A percentile compares a stretch with the other conserved stretches of the same genome.
Conservation (phyloP, 1,284 basidiomycete species). For the Tetrapyrgos nigripes region DNA sequence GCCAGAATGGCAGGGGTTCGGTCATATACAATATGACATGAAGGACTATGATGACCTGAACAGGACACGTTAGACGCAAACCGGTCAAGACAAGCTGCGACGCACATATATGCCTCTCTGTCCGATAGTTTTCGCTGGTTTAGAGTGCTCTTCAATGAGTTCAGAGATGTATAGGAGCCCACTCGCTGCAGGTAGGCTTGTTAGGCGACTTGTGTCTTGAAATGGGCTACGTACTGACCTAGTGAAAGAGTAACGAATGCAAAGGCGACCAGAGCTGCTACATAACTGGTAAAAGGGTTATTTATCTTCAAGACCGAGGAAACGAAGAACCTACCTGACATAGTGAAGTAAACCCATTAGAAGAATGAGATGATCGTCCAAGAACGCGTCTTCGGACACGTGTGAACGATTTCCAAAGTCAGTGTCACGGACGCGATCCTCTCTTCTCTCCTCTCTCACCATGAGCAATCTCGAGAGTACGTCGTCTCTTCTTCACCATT, state of each 20-base stretch:
- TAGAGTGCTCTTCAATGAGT: constrained; percentile 92
- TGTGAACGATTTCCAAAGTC: not conserved
- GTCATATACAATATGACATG: constrained; percentile 81
- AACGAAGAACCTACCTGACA: constrained; percentile 47
- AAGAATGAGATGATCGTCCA: not conserved
- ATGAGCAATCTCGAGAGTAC: constrained; percentile 94
- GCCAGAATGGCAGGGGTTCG: constrained; percentile 79
- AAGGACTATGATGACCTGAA: constrained; percentile 78
- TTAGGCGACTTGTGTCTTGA: constrained; percentile 12
- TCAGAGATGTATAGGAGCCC: constrained; percentile 93
- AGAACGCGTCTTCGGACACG: constrained; percentile 2
- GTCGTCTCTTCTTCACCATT: constrained; percentile 34
- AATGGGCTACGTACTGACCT: constrained; percentile 45
- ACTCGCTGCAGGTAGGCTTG: constrained; percentile 64
- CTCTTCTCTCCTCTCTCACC: constrained; percentile 18
- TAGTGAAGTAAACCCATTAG: constrained; percentile 57
- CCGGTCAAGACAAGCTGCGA: constrained; percentile 22
- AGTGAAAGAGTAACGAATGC: constrained; percentile 83
- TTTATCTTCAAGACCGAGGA: not conserved
- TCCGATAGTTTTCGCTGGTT: constrained; percentile 79
- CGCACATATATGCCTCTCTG: constrained; percentile 87
- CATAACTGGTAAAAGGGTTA: constrained; percentile 53
- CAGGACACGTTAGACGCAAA: not conserved
- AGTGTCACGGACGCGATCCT: not conserved
- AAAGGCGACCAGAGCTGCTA: constrained; percentile 72